Evolutionary conservation across 371 early-diverging fungal species (phyloP).

Genomic region (Quaeritorhiza haematococci): DNA sequence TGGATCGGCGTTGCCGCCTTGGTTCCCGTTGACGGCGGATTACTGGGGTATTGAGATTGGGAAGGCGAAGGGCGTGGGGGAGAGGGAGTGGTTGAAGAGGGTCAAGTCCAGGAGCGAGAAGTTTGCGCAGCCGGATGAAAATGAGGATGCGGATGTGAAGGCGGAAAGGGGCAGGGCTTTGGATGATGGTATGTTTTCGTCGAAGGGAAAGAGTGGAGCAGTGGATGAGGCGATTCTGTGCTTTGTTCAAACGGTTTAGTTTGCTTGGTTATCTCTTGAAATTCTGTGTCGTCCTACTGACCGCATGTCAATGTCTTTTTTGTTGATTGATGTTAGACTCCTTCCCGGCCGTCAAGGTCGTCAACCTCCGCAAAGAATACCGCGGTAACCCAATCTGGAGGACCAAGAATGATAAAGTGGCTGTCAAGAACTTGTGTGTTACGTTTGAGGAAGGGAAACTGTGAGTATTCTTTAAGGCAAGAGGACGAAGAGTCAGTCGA

Average conservation of each 20-base stretch:
- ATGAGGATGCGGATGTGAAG: constrained; percentile 53
- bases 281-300: no score
- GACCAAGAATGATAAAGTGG: constrained; percentile 54
- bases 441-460: constrained; percentile 57
- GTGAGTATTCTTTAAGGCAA: constrained; percentile 15
- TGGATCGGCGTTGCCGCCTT: constrained; percentile 44
- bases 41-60: constrained; percentile 52
- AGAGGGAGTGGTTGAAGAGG: constrained; percentile 24
- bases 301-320: constrained; percentile 18
- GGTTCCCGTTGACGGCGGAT: constrained; percentile 56
- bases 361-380: constrained; percentile 62
- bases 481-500: background rate
- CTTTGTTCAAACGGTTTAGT: no score
- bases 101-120: constrained; percentile 2
- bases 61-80: constrained; percentile 6
- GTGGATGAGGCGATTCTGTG: no score
- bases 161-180: constrained; percentile 35
- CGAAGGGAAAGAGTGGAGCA: no score
- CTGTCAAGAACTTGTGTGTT: constrained; percentile 54
- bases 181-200: constrained; percentile 13
- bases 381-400: constrained; percentile 20
- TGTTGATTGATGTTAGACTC: constrained; percentile 4
- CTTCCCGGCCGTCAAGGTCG: constrained; percentile 42
- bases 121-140: constrained; percentile 12
- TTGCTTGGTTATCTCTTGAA: no score